These are phyloP conservation scores for Phytophthora citricola DNA, from an alignment of 352 stramenopile genomes.

Conservation along the genomic window DNA sequence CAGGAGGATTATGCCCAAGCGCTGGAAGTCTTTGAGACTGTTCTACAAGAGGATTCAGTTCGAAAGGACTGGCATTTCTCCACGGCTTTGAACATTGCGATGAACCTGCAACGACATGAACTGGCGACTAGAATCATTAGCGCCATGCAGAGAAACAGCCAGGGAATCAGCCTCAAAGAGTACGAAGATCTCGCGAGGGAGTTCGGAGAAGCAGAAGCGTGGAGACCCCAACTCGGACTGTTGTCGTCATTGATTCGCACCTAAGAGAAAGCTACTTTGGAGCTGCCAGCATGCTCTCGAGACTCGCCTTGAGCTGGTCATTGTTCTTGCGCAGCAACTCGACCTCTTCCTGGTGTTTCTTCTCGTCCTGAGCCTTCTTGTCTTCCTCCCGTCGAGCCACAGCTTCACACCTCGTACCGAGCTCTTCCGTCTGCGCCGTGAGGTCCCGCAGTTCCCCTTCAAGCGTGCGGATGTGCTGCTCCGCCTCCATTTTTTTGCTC, in stretches of 20 bases:
- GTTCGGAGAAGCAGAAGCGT: constrained; percentile 7
- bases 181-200: constrained; percentile 3
- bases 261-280: background rate
- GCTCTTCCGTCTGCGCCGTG: constrained; percentile 78
- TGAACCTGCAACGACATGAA: constrained; percentile 13
- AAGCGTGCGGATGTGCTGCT: constrained; percentile 84
- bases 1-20: background rate
- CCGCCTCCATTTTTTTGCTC: constrained; percentile 92
- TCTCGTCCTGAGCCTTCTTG: constrained; percentile 74
- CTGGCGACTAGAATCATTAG: constrained; percentile 6
- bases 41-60: constrained; percentile 8
- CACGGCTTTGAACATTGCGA: constrained; percentile 9
- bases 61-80: constrained; percentile 1
- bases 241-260: constrained; percentile 7
- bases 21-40: constrained; percentile 12
- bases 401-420: constrained; percentile 63
- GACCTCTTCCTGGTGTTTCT: constrained; percentile 90
- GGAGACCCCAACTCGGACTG: constrained; percentile 4
- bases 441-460: constrained; percentile 84
- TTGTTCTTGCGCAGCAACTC: constrained; percentile 88
- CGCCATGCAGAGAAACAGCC: constrained; percentile 4
- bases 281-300: constrained; percentile 74
- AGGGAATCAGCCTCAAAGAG: background rate
- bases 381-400: constrained; percentile 71
- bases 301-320: constrained; percentile 90